Evolutionary conservation across 78 protist species (phyloP).

Genomic region (Mantamonas sphyraenae): DNA sequence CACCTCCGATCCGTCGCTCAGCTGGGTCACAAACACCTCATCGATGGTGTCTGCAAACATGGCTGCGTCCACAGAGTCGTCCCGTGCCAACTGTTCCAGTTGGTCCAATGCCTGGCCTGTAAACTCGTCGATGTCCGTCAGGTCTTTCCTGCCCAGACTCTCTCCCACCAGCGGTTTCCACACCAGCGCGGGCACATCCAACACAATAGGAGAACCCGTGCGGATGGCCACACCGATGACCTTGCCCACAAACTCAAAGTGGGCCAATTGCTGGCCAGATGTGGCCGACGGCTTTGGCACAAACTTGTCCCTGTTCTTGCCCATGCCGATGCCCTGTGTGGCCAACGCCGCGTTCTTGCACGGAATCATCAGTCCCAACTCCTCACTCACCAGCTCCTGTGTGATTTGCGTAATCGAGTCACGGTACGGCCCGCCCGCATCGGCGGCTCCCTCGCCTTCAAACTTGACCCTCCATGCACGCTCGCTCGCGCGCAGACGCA

Average conservation of each 20-base stretch:
- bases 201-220: too few species aligned
- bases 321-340: too few species aligned
- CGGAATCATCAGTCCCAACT: conserved; percentile 34
- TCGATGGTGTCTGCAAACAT: conserved; percentile 19
- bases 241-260: conserved; percentile 43
- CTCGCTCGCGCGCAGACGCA: conserved; percentile 30
- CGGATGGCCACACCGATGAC: conserved; percentile 51
- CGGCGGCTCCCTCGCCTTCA: conserved; percentile 53
- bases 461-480: conserved; percentile 52
- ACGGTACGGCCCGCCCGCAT: conserved; percentile 60
- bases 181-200: too few species aligned
- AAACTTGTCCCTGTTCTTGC: too few species aligned
- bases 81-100: conserved; percentile 1
- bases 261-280: too few species aligned
- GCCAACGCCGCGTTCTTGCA: conserved; percentile 60
- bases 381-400: conserved; percentile 26
- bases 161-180: conserved; percentile 28
- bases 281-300: too few species aligned
- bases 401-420: conserved; percentile 41
- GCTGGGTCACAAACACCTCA: conserved; percentile 28
- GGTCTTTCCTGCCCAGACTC: background rate
- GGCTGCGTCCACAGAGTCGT: conserved; percentile 2
- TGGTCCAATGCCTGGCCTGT: background rate
- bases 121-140: conserved; percentile 17
- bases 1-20: conserved; percentile 18